These are phyloP conservation scores for Calonectria pseudoreteaudii DNA, from an alignment of 2,329 filamentous ascomycete species.

Conservation along the genomic window DNA sequence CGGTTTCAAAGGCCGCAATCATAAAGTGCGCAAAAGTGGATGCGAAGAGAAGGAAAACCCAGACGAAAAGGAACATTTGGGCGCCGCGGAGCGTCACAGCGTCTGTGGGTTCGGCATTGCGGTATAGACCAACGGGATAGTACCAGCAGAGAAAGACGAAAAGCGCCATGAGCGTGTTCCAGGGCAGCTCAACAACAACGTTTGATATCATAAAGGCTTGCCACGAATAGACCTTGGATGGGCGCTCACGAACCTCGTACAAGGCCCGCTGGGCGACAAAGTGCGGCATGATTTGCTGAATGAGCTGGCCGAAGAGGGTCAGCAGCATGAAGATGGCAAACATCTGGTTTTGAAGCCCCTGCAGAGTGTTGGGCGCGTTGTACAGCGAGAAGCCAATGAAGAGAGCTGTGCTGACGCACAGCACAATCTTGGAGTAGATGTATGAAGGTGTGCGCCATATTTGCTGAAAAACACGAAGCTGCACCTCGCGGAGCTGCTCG, in stretches of 20 bases:
- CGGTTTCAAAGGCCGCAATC: background rate
- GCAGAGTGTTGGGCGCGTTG: background rate
- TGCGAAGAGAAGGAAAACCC: background rate
- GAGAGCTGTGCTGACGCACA: constrained; percentile 37
- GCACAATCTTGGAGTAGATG: constrained; percentile 81
- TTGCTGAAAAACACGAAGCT: constrained; percentile 80
- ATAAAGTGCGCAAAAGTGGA: background rate
- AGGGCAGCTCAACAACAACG: background rate
- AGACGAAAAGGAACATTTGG: background rate
- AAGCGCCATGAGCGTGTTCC: background rate
- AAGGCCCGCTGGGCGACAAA: background rate
- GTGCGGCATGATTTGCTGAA: background rate
- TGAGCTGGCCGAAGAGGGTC: background rate
- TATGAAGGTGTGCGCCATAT: constrained; percentile 92
- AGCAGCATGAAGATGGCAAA: background rate
- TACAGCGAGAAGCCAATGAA: constrained; percentile 3
- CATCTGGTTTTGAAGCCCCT: constrained; percentile 81
- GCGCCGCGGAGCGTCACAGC: background rate
- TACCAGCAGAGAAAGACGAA: background rate
- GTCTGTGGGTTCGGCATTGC: background rate
- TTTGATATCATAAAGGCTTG: background rate
- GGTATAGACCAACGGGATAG: background rate
- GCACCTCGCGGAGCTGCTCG: constrained; percentile 74
- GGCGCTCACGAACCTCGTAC: background rate
- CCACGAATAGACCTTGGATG: background rate